A percentile compares a stretch with the other conserved stretches of the same genome.
phyloP scores from a whole-genome alignment of 148 eudicot genomes.

The Cornus florida region DNA sequence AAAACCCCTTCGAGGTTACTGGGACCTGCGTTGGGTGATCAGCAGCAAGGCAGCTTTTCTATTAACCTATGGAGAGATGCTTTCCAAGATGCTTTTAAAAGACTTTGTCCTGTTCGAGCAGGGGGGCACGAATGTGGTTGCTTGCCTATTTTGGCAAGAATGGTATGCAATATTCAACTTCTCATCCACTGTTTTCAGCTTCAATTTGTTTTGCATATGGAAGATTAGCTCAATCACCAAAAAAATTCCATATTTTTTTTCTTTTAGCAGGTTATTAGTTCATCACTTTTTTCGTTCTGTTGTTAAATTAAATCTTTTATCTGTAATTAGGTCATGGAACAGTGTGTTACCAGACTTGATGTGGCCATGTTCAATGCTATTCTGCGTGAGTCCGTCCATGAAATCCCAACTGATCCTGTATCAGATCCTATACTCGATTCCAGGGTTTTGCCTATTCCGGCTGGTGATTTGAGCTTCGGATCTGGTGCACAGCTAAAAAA shows the following conservation, averaged over 20 bases:
- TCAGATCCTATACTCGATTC: slow-evolving; percentile 92
- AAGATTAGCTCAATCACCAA: neutral
- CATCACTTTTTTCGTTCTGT: neutral
- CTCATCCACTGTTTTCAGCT: neutral
- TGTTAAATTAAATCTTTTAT: slow-evolving; percentile 3
- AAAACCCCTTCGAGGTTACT: slow-evolving; percentile 43
- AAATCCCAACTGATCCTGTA: slow-evolving; percentile 91
- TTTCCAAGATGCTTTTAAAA: slow-evolving; percentile 67
- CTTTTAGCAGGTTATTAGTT: neutral
- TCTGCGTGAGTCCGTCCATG: slow-evolving; percentile 81
- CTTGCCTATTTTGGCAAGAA: slow-evolving; percentile 74
- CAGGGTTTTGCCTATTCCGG: slow-evolving; percentile 84
- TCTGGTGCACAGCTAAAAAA: slow-evolving; percentile 97
- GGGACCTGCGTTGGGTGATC: slow-evolving; percentile 73
- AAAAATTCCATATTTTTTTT: neutral
- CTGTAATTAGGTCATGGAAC: slow-evolving; percentile 74
- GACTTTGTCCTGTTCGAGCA: slow-evolving; percentile 92
- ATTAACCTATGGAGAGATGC: slow-evolving; percentile 78
- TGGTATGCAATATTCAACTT: slow-evolving; percentile 40
- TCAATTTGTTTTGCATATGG: neutral
- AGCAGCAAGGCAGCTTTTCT: slow-evolving; percentile 66
- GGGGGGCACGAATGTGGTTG: slow-evolving; percentile 92
- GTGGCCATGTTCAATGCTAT: slow-evolving; percentile 98
- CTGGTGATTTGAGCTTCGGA: slow-evolving; percentile 93
- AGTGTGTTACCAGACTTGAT: slow-evolving; percentile 78